Conservation (phyloP, 176 grass and related monocot species). For the Oryza glumipatula region DNA sequence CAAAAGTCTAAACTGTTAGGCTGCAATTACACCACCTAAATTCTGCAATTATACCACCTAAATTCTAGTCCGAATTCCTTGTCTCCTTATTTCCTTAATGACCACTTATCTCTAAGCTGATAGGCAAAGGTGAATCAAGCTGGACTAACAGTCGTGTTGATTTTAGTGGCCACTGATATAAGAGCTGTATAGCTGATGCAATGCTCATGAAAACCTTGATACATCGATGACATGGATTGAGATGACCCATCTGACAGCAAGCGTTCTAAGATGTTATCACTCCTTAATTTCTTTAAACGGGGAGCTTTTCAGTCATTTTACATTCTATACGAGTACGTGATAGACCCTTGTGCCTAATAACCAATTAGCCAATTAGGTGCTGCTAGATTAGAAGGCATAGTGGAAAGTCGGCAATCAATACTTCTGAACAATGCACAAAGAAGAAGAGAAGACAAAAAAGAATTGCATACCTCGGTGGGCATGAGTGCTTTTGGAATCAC, state of each 20-base stretch:
- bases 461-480: conserved; percentile 73
- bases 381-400: too few relatives aligned
- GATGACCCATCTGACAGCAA: conserved; percentile 5
- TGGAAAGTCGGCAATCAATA: background rate
- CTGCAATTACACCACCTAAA: conserved; percentile 13
- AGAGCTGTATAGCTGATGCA: background rate
- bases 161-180: conserved; percentile 21
- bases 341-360: background rate
- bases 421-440: background rate
- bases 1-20: conserved; percentile 37
- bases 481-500: conserved; percentile 95
- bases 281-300: background rate
- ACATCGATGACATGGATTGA: background rate
- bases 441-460: conserved; percentile 13
- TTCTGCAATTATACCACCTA: conserved; percentile 24
- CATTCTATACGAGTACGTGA: background rate
- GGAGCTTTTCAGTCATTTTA: background rate
- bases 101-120: conserved; percentile 24
- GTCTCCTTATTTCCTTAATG: conserved; percentile 27
- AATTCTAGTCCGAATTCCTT: conserved; percentile 33
- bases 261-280: background rate
- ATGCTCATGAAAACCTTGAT: background rate
- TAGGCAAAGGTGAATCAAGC: conserved; percentile 38
- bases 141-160: conserved; percentile 14
- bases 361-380: background rate